Base-by-base conservation (phyloP, 495 filamentous ascomycete genomes). In the Penicillium cataractarum region DNA sequence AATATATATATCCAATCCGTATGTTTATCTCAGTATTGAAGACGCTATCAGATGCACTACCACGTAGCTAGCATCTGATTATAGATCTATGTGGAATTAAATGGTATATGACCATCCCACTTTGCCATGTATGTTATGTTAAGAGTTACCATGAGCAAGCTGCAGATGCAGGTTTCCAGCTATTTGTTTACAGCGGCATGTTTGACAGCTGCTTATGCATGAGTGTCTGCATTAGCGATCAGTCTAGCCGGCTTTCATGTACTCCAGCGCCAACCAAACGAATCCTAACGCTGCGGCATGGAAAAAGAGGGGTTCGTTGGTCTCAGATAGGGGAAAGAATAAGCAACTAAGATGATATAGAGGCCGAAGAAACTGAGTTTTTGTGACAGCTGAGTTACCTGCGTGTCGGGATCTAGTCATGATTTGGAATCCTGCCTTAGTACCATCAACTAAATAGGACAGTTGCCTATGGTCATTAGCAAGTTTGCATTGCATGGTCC, bases 321-420 rank as follows among this genome's bases (percentile, higher is more conserved):
- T 15, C 17, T 33, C n/a, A 21, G 22, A 35, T 5, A 10, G 3
- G 21, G 27, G 29, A 29, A 54, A 33, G 15, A 29, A 50, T 17
- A 26, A 54, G n/a, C 17, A 54, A 35, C 51, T 3, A 22, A 12
- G 42, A 3, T 9, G 19, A 24, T 24, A 44, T 46, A 22, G 27
- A 24, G 51, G 9, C 37, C 55, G 4, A 22, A n/a, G 12, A 51
- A 63, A 62, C 40, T 60, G 39, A 62, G 61, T 66, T 69, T 61
- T 17, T 37, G 40, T 64, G 56, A 65, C 61, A 68, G 55, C 53
- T 57, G 63, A 60, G 52, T 42, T 64, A 55, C 62, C 46, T 62
- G 58, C 44, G 40, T 54, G 46, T 55, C 39, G 32, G 37, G 33
- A 55, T 31, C 35, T 35, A 22, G 37, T 27, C 33, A 22, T 31